phyloP scores from a whole-genome alignment of 306 rosid species.

The cucumber (Cucumis sativus) region DNA sequence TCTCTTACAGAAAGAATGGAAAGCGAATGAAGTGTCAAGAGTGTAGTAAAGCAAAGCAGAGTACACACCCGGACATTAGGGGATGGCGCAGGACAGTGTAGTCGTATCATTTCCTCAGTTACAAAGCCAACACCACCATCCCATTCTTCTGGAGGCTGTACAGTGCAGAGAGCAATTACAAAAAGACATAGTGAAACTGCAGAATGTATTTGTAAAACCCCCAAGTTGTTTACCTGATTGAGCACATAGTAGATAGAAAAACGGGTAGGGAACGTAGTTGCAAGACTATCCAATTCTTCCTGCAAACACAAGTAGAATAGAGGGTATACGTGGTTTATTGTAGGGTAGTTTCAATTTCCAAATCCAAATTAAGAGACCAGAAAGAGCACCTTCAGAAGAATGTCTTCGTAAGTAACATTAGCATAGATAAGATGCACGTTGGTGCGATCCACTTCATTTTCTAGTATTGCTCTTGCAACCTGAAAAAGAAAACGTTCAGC shows the following conservation, averaged over 20 bases:
- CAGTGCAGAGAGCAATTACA: neutral
- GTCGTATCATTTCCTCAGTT: slow-evolving; percentile 32
- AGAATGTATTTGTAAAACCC: neutral
- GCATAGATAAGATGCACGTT: slow-evolving; percentile 47
- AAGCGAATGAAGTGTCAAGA: neutral
- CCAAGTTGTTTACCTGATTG: slow-evolving; percentile 18
- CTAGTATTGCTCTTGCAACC: slow-evolving; percentile 57
- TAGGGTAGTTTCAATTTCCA: neutral
- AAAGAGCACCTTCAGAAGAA: slow-evolving; percentile 18
- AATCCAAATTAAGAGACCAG: neutral
- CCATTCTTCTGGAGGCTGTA: slow-evolving; percentile 45
- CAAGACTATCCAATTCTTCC: slow-evolving; percentile 28
- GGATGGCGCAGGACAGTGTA: slow-evolving; percentile 37
- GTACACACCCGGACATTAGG: slow-evolving; percentile 29
- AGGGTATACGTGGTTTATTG: neutral
- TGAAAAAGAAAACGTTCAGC: neutral
- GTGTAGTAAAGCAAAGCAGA: neutral
- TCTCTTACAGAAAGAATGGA: neutral
- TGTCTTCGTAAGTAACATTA: slow-evolving; percentile 55
- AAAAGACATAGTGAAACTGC: neutral
- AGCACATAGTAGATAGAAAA: slow-evolving; percentile 22
- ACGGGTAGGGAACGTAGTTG: slow-evolving; percentile 16
- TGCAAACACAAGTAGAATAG: slow-evolving; percentile 4
- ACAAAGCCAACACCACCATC: slow-evolving; percentile 41
- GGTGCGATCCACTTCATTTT: slow-evolving; percentile 55